Evolutionary conservation across 129 eudicot species (phyloP), one percentile per base, ranked within the genome.

Genomic region (Lactuca sativa): DNA sequence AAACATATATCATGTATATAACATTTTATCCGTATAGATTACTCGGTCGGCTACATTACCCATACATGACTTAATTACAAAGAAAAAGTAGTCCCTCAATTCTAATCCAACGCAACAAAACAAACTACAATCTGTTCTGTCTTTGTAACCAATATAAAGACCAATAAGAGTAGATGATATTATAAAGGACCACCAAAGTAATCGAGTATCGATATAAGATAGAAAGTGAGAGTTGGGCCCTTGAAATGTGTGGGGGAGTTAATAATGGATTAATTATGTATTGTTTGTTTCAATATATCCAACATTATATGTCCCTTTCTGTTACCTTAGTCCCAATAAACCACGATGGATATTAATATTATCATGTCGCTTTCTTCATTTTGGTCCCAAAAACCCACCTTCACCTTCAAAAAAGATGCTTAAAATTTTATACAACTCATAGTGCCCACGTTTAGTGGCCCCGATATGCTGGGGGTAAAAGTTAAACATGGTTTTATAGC

Each of bases 371-470:
- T 77, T 17, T 77, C 81, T 69, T 53, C 21, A n/a, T 11, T 11
- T 61, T 61, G 81, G 81, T 76, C 81, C 81, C 81, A 32, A 55
- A 68, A 76, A 69, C 59, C 70, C 48, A 76, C 48, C 56, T 38
- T 59, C 62, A 66, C 14, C n/a, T 13, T 55, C 59, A 55, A 32
- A 21, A 48, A 56, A 65, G 72, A 65, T 65, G 67, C 62, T 36
- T 44, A 52, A 55, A 32, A 69, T 40, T 62, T 25, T 25, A 25
- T 59, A 61, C 41, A 44, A 48, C 76, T 67, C 69, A 41, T 30
- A 6, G 32, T 74, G 73, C 53, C 62, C 64, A 75, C 49, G 69
- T 75, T 59, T 59, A 59, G 75, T 52, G 64, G 64, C n/a, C 64
- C 80, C 57, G 9, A 60, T 55, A 30, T 51, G 49, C 60, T 58